Base-by-base conservation (phyloP, 148 eudicot species). In the Camellia lanceoleosa region DNA sequence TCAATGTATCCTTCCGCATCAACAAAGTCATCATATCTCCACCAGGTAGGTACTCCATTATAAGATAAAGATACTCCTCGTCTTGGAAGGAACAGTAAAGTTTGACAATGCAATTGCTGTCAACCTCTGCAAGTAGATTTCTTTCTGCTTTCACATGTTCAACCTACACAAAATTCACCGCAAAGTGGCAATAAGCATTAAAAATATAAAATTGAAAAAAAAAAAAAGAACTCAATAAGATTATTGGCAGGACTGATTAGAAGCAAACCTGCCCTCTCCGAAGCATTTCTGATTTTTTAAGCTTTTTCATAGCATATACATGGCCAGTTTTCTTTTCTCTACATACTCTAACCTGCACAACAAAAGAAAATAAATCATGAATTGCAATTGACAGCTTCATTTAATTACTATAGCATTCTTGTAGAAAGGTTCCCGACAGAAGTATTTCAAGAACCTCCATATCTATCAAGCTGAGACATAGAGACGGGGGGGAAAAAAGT, bases 11-110 rank as follows among this genome's bases (percentile, higher is more conserved):
- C 85, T 96, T 96, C 10, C 99, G 91, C 99, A 96, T 96, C 76
- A 96, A 89, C 85, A 96, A 85, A 63, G 99, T 96, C 99, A 96
- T 96, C 98, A 96, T 96, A 87, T 96, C 99, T 79, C 99, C 99
- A 74, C 99, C 99, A 80, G 99, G 99, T 65, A 96, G 89, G 83
- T 96, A 96, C 83, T 96, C 99, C 99, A 96, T 96, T 79, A 96
- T 87, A 66, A 96, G 93, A 80, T 96, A 96, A 60, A 96, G 97
- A 86, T 87, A 92, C 86, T 96, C 99, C 77, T 96, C 99, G 75
- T 96, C 99, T 91, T 96, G 99, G 84, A 96, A 96, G 71, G 99
- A 96, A 84, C 99, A 96, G 86, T 96, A 96, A 51, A 96, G 98
- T 86, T 96, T 96, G 79, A 96, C 99, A 84, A 96, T 96, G 87